Base-by-base conservation (phyloP, 257 asterid genomes). In the Eucommia ulmoides region DNA sequence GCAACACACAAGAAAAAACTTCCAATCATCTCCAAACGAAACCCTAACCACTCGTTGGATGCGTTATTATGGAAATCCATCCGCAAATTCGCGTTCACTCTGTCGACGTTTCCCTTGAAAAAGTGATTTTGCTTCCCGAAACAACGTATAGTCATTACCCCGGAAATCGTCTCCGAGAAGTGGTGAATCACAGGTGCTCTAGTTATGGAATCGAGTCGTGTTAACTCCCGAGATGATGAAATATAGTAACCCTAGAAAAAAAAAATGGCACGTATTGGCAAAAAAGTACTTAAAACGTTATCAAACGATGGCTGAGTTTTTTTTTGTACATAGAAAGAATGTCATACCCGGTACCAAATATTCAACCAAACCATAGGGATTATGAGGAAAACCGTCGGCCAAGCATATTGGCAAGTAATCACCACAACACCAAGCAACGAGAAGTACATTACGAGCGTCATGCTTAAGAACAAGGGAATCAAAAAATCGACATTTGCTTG, bases 181-280 rank as follows among this genome's bases (percentile, higher is more conserved):
- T 82, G 85, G 63, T 82, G 91, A 54, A 82, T 76, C 62, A 85
- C 73, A 7, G 95, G 93, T 3, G 93, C 87, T 59, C 70, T 73
- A 6, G 88, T 79, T 16, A 85, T 75, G 14, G 74, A 68, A 22
- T 78, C 79, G 0, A 85, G 81, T 8, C 95, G 70, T 17, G 92
- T 79, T 55, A 85, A 54, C 54, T 85, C 92, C 11, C 93, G 81
- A n/a, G 95, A 68, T 4, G 95, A 57, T 16, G 91, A 58, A 15
- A 82, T 57, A 51, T 57, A 79, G 51, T 85, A 82, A 29, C 76
- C 63, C 95, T 85, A 72, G 55, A 64, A 4, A 10, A 18, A 33
- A 45, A 23, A 23, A 41, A 59, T 12, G 33, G 2, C 19, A 41
- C 47, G 29, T 20, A 42, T 47, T 24, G 33, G 21, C 25, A 10